A percentile compares a stretch with the other conserved stretches of the same genome.
These are phyloP conservation scores for Cryptococcus sp. DNA, from an alignment of 1,284 basidiomycete genomes.

Conservation along the genomic window DNA sequence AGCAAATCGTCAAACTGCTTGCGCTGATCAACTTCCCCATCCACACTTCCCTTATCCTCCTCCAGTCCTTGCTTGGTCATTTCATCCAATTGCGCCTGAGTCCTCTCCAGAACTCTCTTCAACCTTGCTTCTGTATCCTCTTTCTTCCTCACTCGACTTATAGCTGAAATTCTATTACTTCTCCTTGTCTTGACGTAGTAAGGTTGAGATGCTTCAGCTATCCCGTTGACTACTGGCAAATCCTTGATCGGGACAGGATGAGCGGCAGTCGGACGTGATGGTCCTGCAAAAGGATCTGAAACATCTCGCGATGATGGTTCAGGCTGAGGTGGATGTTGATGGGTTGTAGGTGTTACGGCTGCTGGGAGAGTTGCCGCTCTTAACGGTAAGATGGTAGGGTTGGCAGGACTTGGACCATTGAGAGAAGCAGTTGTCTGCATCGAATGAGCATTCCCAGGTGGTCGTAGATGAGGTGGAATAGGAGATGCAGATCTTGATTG, in stretches of 20 bases:
- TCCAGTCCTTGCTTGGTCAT: background rate
- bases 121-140: background rate
- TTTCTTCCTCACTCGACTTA: background rate
- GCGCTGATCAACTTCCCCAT: background rate
- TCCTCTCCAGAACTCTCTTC: background rate
- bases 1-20: constrained; percentile 1
- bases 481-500: constrained; percentile 1
- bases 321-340: background rate
- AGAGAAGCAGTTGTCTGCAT: background rate
- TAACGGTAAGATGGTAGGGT: background rate
- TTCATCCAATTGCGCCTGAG: background rate
- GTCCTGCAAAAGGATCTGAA: background rate
- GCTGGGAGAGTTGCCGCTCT: background rate
- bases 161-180: background rate
- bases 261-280: background rate
- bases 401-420: background rate
- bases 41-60: background rate
- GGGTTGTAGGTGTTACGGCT: background rate
- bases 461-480: constrained; percentile 5
- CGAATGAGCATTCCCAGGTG: background rate
- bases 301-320: background rate
- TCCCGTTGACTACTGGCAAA: too few species aligned
- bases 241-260: background rate
- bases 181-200: too few species aligned
- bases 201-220: too few species aligned